Evolutionary conservation across 2,329 filamentous ascomycete species (phyloP), one percentile per base, ranked within the genome.

Genomic region (Colletotrichum liaoningense): DNA sequence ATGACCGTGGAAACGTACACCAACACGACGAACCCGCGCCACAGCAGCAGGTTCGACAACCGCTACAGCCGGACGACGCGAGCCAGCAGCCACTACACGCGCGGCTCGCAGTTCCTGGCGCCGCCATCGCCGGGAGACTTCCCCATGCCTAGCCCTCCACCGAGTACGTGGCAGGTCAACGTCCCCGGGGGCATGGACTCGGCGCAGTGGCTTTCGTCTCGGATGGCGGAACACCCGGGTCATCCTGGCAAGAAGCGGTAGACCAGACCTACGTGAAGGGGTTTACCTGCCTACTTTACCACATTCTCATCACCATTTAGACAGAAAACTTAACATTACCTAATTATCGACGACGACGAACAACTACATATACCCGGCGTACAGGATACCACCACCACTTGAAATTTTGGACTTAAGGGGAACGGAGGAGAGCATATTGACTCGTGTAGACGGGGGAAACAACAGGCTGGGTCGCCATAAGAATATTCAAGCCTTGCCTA

Each of bases 121-220:
- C 70, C 70, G 60, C 67, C 70, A 3, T 42, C 60, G 9, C 26
- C 56, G 0, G 58, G 54, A 0, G 55, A 65, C 1, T 28, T 57
- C 2, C 60, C 62, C 42, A n/a, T 71, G 26, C 71, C 67, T 19
- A 70, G 26, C 11, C 60, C 60, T 1, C 71, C 67, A 19, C 60
- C 71, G 3, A 65, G 14, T 19, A 22, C 60, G 28, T 71, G 60
- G 71, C 71, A 65, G 60, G 46, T 62, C 4, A 70, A 59, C n/a
- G 56, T 49, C 16, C 33, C 56, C 6, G 28, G 60, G 3, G 60
- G 67, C 5, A 71, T 60, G 60, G 26, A 66, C 35, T 70, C 71
- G 26, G 60, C 60, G 35, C 71, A 65, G 67, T 73, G 70, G 70
- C 46, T 73, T 1, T 73, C 67, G 19, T 65, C 54, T 12, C 65